Percentiles rank a stretch among this genome's conserved stretches.
These are phyloP conservation scores for Eimeria falciformis DNA, from an alignment of 169 alveolate genomes.

Conservation along the genomic window DNA sequence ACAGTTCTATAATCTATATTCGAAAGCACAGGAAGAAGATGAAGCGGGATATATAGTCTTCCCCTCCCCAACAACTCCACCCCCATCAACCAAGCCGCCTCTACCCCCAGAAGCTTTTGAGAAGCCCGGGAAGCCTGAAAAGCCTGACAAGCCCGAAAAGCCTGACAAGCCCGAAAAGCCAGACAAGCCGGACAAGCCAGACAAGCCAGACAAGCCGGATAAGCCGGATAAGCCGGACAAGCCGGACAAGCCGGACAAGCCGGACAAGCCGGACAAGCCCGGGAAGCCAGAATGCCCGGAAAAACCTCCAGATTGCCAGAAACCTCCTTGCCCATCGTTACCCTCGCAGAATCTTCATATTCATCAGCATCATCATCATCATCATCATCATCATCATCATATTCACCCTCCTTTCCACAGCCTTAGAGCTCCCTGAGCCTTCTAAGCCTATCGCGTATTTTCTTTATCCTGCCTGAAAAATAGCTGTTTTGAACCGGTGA, in stretches of 20 bases:
- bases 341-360: neutral
- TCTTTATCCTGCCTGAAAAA: neutral
- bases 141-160: slow-evolving; percentile 36
- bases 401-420: neutral
- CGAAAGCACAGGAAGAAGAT: neutral
- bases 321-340: neutral
- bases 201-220: slow-evolving; percentile 21
- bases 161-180: slow-evolving; percentile 25
- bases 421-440: slow-evolving; percentile 1
- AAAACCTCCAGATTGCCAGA: neutral
- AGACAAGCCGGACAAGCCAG: slow-evolving; percentile 36
- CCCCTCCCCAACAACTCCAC: neutral
- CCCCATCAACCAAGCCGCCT: neutral
- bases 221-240: slow-evolving; percentile 29
- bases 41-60: neutral
- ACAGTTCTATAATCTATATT: neutral
- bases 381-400: neutral
- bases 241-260: slow-evolving; percentile 43
- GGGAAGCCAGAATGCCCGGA: neutral
- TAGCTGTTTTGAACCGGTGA: neutral
- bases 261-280: slow-evolving; percentile 15
- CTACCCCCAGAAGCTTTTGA: slow-evolving; percentile 2
- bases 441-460: neutral
- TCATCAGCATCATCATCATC: slow-evolving; percentile 23
- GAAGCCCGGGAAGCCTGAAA: slow-evolving; percentile 18